Conservation (phyloP, 2,329 filamentous ascomycete genomes). For the Beauveria sp. region DNA sequence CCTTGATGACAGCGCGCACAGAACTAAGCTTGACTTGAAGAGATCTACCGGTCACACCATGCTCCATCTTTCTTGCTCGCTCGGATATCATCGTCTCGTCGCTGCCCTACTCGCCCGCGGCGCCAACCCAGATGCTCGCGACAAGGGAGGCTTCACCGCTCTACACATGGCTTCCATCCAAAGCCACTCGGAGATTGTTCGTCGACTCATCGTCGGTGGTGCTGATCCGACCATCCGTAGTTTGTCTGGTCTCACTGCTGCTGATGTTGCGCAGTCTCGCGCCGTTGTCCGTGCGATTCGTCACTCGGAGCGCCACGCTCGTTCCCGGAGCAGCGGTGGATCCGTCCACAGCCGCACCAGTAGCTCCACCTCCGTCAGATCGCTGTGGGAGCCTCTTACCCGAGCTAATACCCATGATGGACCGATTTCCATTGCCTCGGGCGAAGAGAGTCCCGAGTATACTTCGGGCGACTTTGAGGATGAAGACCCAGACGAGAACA, state of each 20-base stretch:
- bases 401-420: slow-evolving; percentile 25
- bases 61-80: slow-evolving; percentile 68
- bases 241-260: slow-evolving; percentile 60
- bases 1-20: slow-evolving; percentile 63
- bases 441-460: slow-evolving; percentile 36
- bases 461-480: slow-evolving; percentile 37
- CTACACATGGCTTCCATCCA: slow-evolving; percentile 76
- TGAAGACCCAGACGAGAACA: slow-evolving; percentile 31
- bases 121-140: slow-evolving; percentile 66
- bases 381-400: slow-evolving; percentile 53
- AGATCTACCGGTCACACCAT: slow-evolving; percentile 66
- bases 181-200: slow-evolving; percentile 67
- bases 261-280: slow-evolving; percentile 61
- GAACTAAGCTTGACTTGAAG: slow-evolving; percentile 59
- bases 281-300: slow-evolving; percentile 57
- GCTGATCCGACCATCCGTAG: slow-evolving; percentile 65
- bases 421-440: slow-evolving; percentile 33
- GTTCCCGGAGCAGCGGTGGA: slow-evolving; percentile 62
- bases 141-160: slow-evolving; percentile 73
- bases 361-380: slow-evolving; percentile 59
- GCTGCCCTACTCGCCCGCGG: slow-evolving; percentile 69
- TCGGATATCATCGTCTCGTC: slow-evolving; percentile 68
- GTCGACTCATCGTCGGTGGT: slow-evolving; percentile 63
- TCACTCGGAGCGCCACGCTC: slow-evolving; percentile 51
- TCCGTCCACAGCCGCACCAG: slow-evolving; percentile 53